phyloP scores from a whole-genome alignment of 2,329 filamentous ascomycete genomes.

The Calonectria pauciramosa region DNA sequence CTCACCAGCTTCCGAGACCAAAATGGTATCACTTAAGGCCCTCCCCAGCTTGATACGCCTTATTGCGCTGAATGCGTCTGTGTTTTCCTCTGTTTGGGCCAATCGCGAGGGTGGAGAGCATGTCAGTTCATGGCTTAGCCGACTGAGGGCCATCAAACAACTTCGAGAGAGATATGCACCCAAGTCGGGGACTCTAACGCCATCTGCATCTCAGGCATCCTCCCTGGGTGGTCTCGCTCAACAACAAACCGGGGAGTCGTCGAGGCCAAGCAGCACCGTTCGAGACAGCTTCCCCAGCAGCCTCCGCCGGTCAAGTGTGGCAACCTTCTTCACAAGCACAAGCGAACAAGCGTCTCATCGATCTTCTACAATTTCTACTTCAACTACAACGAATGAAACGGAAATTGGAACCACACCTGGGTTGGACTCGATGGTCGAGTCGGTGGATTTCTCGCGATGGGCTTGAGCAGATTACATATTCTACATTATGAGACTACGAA shows the following conservation, averaged over 20 bases:
- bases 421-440: slow-evolving; percentile 51
- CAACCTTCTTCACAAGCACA: slow-evolving; percentile 72
- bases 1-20: slow-evolving; percentile 88
- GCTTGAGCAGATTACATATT: slow-evolving; percentile 40
- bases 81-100: slow-evolving; percentile 93
- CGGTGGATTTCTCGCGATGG: slow-evolving; percentile 57
- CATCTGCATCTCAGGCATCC: slow-evolving; percentile 48
- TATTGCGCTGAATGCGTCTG: slow-evolving; percentile 91
- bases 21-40: slow-evolving; percentile 87
- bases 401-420: slow-evolving; percentile 57
- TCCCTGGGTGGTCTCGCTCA: slow-evolving; percentile 46
- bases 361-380: slow-evolving; percentile 69
- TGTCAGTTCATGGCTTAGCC: slow-evolving; percentile 89
- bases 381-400: slow-evolving; percentile 67
- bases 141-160: slow-evolving; percentile 86
- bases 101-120: slow-evolving; percentile 83
- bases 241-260: slow-evolving; percentile 43
- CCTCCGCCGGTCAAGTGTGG: slow-evolving; percentile 73
- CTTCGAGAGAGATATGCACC: slow-evolving; percentile 78
- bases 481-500: not conserved
- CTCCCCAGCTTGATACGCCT: slow-evolving; percentile 89
- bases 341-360: slow-evolving; percentile 71
- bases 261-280: slow-evolving; percentile 63
- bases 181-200: slow-evolving; percentile 50
- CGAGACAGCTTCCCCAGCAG: slow-evolving; percentile 71